Conservation (phyloP, 345 rosid species). For the Rhodamnia rubescens region DNA sequence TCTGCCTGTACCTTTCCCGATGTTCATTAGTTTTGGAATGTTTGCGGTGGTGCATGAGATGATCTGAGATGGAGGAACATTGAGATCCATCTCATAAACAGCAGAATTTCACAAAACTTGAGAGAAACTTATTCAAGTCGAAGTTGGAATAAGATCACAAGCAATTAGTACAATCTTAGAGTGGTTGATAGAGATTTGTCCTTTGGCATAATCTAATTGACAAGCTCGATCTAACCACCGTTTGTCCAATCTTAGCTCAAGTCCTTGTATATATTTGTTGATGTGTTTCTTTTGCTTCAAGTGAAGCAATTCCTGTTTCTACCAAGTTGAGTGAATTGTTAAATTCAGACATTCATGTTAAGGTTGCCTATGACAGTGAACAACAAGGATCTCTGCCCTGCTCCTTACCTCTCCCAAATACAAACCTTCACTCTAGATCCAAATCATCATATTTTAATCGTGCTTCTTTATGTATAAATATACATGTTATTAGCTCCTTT, state of each 20-base stretch:
- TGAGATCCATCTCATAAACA: background rate
- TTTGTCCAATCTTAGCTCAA: background rate
- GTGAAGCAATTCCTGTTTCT: background rate
- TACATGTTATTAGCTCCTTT: background rate
- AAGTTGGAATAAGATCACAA: background rate
- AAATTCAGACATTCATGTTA: background rate
- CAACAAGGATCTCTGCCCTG: background rate
- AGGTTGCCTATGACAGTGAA: background rate
- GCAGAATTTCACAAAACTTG: background rate
- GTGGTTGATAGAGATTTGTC: background rate
- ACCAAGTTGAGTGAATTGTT: background rate
- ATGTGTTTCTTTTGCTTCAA: background rate
- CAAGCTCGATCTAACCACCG: background rate
- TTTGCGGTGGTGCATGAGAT: background rate
- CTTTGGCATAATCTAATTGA: background rate
- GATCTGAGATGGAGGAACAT: background rate
- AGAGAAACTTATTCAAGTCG: background rate
- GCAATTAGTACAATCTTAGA: background rate
- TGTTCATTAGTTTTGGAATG: background rate
- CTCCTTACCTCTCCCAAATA: background rate
- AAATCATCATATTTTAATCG: background rate
- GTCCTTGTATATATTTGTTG: background rate
- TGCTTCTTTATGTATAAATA: background rate
- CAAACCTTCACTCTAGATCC: background rate
- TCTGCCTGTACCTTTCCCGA: background rate